These are phyloP conservation scores for Melastoma candidum DNA, from an alignment of 441 rosid genomes.

Conservation along the genomic window DNA sequence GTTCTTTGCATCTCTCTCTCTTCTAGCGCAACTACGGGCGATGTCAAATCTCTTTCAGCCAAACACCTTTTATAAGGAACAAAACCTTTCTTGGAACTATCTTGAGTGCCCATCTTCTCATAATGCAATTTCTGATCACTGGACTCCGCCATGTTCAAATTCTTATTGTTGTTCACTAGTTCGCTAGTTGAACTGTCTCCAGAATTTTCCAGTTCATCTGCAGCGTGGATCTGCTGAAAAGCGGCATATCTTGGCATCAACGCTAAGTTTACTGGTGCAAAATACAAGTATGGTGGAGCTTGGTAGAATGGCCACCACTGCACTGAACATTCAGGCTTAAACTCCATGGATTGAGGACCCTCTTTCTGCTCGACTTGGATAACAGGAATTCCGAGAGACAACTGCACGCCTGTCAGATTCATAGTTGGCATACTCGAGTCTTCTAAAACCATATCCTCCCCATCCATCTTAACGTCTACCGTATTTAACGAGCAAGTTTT, in stretches of 20 bases:
- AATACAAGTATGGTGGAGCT: constrained; percentile 13
- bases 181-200: constrained; percentile 31
- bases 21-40: constrained; percentile 22
- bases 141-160: constrained; percentile 23
- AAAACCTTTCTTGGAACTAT: constrained; percentile 26
- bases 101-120: constrained; percentile 10
- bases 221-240: constrained; percentile 2
- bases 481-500: constrained; percentile 6
- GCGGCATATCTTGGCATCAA: not conserved
- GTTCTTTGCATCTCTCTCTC: constrained; percentile 35
- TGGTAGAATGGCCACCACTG: constrained; percentile 16
- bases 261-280: constrained; percentile 11
- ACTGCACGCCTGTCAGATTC: constrained; percentile 13
- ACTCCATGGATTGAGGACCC: constrained; percentile 6
- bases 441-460: constrained; percentile 8
- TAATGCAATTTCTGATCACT: constrained; percentile 9
- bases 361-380: constrained; percentile 11
- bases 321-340: constrained; percentile 9
- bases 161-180: constrained; percentile 26
- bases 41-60: constrained; percentile 35
- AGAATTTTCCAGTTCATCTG: constrained; percentile 16
- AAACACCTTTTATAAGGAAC: constrained; percentile 64
- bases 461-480: not conserved
- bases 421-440: not conserved
- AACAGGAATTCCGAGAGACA: constrained; percentile 24